Percentiles rank a stretch among this genome's conserved stretches.
Conservation (phyloP, 2,329 filamentous ascomycete genomes). For the Xylariaceae sp. region DNA sequence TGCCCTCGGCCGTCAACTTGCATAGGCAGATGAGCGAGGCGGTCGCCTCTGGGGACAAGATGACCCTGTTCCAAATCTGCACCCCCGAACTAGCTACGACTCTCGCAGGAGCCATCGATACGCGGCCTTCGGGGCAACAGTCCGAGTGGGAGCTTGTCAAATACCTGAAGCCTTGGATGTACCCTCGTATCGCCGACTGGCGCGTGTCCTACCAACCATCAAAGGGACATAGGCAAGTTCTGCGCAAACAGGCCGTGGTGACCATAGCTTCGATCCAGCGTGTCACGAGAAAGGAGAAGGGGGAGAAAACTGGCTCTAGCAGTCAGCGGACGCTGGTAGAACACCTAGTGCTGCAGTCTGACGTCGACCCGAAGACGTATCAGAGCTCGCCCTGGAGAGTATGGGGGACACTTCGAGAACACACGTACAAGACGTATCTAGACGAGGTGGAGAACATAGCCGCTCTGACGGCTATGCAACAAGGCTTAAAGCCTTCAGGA, state of each 20-base stretch:
- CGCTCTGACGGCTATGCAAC: too few relatives aligned
- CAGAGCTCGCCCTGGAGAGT: conserved; percentile 54
- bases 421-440: conserved; percentile 32
- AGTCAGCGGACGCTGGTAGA: conserved; percentile 53
- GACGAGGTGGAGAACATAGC: background rate
- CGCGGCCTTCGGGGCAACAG: conserved; percentile 41
- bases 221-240: conserved; percentile 26
- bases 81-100: conserved; percentile 44
- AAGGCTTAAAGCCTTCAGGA: too few relatives aligned
- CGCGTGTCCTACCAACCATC: conserved; percentile 43
- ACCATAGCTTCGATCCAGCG: conserved; percentile 54
- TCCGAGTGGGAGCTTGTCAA: conserved; percentile 51
- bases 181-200: conserved; percentile 52
- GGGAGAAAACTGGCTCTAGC: conserved; percentile 37
- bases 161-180: conserved; percentile 38
- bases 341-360: conserved; percentile 58
- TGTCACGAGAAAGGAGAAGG: conserved; percentile 37
- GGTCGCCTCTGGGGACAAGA: conserved; percentile 54
- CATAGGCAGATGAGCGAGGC: conserved; percentile 59
- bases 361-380: conserved; percentile 41
- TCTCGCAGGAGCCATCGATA: conserved; percentile 50
- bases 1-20: conserved; percentile 52
- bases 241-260: conserved; percentile 58
- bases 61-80: conserved; percentile 49
- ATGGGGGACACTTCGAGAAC: conserved; percentile 59